Base-by-base conservation (phyloP, 768 basidiomycete genomes). In the Tricholoma flavovirens region DNA sequence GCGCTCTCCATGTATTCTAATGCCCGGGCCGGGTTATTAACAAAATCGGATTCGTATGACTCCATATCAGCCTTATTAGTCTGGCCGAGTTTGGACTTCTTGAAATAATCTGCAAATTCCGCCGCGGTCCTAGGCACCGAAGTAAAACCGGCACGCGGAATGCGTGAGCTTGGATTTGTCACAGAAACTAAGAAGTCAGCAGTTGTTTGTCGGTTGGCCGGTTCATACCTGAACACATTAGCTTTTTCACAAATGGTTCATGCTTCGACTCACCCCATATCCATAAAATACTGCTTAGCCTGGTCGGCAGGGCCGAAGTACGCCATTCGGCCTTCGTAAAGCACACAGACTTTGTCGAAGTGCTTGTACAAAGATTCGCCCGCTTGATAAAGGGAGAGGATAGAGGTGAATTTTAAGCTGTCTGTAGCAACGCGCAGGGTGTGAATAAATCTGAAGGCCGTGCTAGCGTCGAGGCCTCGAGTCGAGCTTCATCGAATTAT, bases 361-460 rank as follows among this genome's bases (percentile, higher is more conserved):
- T 77, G 71, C 12, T 79, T 52, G 59, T 81, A 86, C 0, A 88
- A 69, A 3, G 77, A 75, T 67, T 93, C 88, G 50, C 87, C 84
- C 8, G 88, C 90, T 71, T 93, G 91, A 69, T 93, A 92, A 43
- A 94, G 83, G 0, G 89, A 87, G 17, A 88, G 88, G 56, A 93
- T 79, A 0, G 86, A 89, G 0, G 87, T 71, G 46, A 72, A 63
- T 22, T 69, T 66, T 38, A 71, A 69, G 1, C 81, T 74, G 63
- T 90, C 83, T 5, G 87, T 88, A 3, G 79, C 75, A 50, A 84
- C 75, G 2, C 88, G 81, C 40, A 91, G 73, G 0, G 84, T 80
- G 50, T 77, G 83, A 52, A 82, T 79, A 61, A 86, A 65, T 68
- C 90, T 87, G 32, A 88, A 75, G 4, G 87, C 88, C 1, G 87